Conservation (phyloP, 345 rosid species). For the Dipteronia dyeriana region DNA sequence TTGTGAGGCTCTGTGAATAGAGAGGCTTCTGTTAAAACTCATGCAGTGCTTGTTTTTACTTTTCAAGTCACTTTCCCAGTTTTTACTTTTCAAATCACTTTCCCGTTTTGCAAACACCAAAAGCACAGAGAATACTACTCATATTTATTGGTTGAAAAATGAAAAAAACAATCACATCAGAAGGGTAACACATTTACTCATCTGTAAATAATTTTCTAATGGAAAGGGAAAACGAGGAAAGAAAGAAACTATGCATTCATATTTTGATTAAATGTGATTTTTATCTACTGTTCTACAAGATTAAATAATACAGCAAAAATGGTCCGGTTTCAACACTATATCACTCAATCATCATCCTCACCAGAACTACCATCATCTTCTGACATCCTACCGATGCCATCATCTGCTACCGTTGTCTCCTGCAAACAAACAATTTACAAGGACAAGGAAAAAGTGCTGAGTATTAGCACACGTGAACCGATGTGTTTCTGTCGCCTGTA, state of each 20-base stretch:
- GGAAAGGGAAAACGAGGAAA: neutral
- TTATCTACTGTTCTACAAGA: neutral
- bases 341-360: constrained; percentile 49
- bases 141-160: neutral
- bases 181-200: neutral
- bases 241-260: neutral
- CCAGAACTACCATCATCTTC: constrained; percentile 67
- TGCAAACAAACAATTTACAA: constrained; percentile 29
- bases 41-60: too few species aligned
- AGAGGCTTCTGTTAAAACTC: neutral
- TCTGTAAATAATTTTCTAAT: neutral
- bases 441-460: neutral
- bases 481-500: neutral
- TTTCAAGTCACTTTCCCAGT: neutral
- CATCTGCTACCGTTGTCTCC: constrained; percentile 51
- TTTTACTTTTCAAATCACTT: neutral
- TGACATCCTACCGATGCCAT: constrained; percentile 50
- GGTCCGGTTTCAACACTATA: neutral
- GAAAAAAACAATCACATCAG: neutral
- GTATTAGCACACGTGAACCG: neutral
- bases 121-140: too few species aligned
- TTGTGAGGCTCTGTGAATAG: neutral
- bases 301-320: neutral
- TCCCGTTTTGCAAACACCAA: too few species aligned
- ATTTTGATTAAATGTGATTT: neutral